Conservation (phyloP, 495 filamentous ascomycete species). For the Tuber borchii region DNA sequence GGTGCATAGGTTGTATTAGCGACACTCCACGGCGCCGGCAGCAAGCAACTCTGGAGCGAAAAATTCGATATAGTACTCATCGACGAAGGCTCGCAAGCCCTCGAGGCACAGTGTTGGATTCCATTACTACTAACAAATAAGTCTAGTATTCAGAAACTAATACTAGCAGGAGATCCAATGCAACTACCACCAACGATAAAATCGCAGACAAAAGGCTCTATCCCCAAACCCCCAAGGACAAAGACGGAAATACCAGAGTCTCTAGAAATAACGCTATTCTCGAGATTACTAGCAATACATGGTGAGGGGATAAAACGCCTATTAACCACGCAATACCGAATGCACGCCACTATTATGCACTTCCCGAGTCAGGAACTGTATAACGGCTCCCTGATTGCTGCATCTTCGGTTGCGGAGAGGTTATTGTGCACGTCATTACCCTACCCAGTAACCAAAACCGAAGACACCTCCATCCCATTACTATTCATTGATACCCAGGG, state of each 20-base stretch:
- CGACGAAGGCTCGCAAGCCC: constrained; percentile 90
- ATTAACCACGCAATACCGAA: constrained; percentile 97
- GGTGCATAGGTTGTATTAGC: constrained; percentile 64
- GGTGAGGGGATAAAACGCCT: constrained; percentile 80
- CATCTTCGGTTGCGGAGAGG: constrained; percentile 64
- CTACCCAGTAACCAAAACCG: constrained; percentile 70
- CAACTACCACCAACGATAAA: constrained; percentile 95
- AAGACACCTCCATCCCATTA: constrained; percentile 80
- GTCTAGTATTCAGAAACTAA: constrained; percentile 54
- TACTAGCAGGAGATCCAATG: constrained; percentile 89
- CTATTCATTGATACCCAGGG: constrained; percentile 97
- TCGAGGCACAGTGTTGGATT: constrained; percentile 99
- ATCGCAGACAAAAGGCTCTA: constrained; percentile 46
- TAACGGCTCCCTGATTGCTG: constrained; percentile 69
- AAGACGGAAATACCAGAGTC: constrained; percentile 45
- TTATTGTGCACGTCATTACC: constrained; percentile 66
- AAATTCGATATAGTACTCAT: constrained; percentile 90
- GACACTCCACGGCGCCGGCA: constrained; percentile 87
- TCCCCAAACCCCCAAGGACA: constrained; percentile 3
- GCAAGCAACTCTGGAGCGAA: constrained; percentile 70
- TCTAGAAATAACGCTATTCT: constrained; percentile 84
- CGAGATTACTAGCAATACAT: constrained; percentile 74
- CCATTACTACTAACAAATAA: constrained; percentile 53
- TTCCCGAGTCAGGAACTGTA: constrained; percentile 91
- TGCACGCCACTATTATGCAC: constrained; percentile 92